phyloP scores from a whole-genome alignment of 805 yeast genomes.

The Candida bentonensis region DNA sequence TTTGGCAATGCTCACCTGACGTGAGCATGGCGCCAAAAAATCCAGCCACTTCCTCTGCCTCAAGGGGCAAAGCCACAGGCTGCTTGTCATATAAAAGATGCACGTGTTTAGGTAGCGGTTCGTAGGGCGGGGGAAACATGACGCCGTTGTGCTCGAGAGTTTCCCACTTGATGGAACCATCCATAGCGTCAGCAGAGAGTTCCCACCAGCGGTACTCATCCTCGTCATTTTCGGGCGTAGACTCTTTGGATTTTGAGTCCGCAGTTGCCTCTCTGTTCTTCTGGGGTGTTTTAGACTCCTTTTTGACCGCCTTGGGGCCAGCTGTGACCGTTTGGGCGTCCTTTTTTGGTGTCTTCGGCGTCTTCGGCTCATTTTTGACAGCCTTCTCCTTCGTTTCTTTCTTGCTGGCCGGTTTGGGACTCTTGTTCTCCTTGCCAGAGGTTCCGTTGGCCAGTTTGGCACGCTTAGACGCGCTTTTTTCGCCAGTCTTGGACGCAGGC shows the following conservation, averaged over 20 bases:
- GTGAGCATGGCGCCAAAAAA: constrained; percentile 82
- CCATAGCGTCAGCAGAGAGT: constrained; percentile 40
- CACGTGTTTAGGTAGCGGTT: constrained; percentile 66
- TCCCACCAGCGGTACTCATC: constrained; percentile 80
- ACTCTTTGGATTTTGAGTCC: constrained; percentile 5
- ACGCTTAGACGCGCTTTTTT: constrained; percentile 1
- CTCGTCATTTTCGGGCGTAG: constrained; percentile 25
- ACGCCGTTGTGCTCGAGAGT: constrained; percentile 83
- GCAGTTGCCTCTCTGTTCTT: constrained; percentile 8
- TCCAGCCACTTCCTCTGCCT: constrained; percentile 95
- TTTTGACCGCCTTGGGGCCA: constrained; percentile 3
- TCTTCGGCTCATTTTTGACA: constrained; percentile 9
- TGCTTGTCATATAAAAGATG: constrained; percentile 63
- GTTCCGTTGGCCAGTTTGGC: constrained; percentile 2
- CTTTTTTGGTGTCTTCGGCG: constrained; percentile 5
- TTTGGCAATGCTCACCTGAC: constrained; percentile 68
- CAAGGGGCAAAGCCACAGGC: constrained; percentile 60
- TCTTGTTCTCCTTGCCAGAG: constrained; percentile 2
- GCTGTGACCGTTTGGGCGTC: constrained; percentile 6
- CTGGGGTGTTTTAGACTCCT: constrained; percentile 3
- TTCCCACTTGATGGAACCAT: constrained; percentile 75
- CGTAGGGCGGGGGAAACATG: constrained; percentile 83
- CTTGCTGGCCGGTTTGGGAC: too few relatives aligned
- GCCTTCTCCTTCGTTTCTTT: constrained; percentile 8
- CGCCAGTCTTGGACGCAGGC: not conserved